phyloP scores from a whole-genome alignment of 2,329 filamentous ascomycete genomes.

The Neopestalotiopsis sp. region DNA sequence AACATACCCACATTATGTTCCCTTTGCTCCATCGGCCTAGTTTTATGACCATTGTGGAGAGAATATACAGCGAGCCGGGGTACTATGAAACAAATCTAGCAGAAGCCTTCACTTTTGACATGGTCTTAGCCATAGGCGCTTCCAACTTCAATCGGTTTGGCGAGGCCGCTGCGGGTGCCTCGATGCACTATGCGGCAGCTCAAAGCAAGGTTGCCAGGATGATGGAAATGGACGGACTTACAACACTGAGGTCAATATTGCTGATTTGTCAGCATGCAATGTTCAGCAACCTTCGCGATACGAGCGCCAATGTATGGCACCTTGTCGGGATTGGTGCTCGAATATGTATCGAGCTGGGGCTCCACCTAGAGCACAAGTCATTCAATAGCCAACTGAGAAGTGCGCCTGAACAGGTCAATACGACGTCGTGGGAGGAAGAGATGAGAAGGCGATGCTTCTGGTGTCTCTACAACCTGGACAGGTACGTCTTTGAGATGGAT shows the following conservation, averaged over 20 bases:
- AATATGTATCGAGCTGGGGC: constrained; percentile 9
- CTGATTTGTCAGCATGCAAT: constrained; percentile 12
- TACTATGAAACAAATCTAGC: constrained; percentile 1
- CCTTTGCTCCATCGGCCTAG: constrained; percentile 4
- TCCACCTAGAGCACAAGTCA: background rate
- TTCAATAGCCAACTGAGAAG: background rate
- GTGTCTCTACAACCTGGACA: constrained; percentile 12
- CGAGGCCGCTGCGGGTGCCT: constrained; percentile 6
- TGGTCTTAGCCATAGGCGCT: constrained; percentile 6
- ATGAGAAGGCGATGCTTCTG: constrained; percentile 10
- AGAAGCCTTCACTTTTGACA: constrained; percentile 6
- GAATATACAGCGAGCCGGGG: background rate
- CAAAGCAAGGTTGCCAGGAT: background rate
- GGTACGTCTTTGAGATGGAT: background rate
- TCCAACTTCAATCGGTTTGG: constrained; percentile 13
- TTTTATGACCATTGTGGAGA: background rate
- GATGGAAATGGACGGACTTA: constrained; percentile 10
- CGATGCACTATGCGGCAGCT: background rate
- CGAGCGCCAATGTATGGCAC: constrained; percentile 10
- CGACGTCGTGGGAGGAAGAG: constrained; percentile 4
- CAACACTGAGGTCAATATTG: constrained; percentile 4
- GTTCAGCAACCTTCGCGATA: constrained; percentile 7
- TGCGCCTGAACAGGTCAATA: background rate
- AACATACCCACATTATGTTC: constrained; percentile 7
- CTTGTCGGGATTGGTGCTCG: constrained; percentile 9